Conservation (phyloP, 2,329 filamentous ascomycete genomes). For the Monilinia aucupariae region DNA sequence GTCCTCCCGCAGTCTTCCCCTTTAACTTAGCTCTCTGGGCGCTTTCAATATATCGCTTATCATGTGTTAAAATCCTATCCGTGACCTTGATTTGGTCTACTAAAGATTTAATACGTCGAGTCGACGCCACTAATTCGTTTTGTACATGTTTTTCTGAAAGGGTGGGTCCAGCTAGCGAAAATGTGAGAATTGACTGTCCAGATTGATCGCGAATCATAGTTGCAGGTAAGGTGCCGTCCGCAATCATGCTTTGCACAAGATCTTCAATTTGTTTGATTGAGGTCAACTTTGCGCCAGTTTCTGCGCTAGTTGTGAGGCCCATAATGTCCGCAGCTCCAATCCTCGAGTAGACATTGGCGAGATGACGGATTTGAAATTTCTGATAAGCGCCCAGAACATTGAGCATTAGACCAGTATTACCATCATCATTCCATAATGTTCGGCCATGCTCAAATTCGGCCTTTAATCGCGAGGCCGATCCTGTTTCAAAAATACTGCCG, state of each 20-base stretch:
- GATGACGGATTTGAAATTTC: conserved; percentile 66
- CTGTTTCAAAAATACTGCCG: conserved; percentile 60
- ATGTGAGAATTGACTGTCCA: conserved; percentile 47
- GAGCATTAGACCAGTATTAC: conserved; percentile 64
- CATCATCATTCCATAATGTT: conserved; percentile 62
- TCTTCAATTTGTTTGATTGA: conserved; percentile 41
- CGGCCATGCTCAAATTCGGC: conserved; percentile 57
- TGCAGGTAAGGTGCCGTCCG: conserved; percentile 48
- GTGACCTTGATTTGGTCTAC: conserved; percentile 46
- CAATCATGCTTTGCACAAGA: conserved; percentile 52
- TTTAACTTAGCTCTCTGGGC: conserved; percentile 44
- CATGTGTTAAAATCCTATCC: conserved; percentile 49
- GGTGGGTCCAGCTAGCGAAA: conserved; percentile 41
- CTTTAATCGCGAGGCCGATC: conserved; percentile 54
- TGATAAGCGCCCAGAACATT: conserved; percentile 68
- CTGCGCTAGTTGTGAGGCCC: conserved; percentile 47
- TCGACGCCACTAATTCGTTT: conserved; percentile 41
- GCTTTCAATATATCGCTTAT: conserved; percentile 49
- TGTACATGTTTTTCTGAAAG: conserved; percentile 49
- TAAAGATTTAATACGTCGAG: conserved; percentile 42
- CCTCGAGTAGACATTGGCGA: conserved; percentile 65
- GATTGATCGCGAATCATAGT: conserved; percentile 39
- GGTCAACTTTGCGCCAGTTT: conserved; percentile 44
- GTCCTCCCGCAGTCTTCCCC: conserved; percentile 33
- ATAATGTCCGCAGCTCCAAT: conserved; percentile 51